Conservation (phyloP, 257 asterid genomes). For the Solanum chaucha region DNA sequence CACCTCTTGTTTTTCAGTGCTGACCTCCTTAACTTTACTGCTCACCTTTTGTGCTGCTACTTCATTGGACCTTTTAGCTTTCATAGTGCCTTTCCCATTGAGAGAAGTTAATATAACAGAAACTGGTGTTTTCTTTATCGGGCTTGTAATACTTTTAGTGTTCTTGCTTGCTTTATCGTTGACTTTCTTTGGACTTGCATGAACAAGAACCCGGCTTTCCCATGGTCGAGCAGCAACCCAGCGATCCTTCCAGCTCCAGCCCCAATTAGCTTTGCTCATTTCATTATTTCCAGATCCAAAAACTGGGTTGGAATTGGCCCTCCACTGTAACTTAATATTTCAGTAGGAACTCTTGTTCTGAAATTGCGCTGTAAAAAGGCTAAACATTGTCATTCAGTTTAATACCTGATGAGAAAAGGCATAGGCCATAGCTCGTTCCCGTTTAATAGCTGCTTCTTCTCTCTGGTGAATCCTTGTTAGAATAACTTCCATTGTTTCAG, state of each 20-base stretch:
- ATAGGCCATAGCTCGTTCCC: slow-evolving; percentile 91
- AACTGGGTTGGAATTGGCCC: slow-evolving; percentile 48
- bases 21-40: slow-evolving; percentile 15
- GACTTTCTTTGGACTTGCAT: slow-evolving; percentile 45
- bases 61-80: slow-evolving; percentile 36
- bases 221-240: slow-evolving; percentile 98
- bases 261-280: slow-evolving; percentile 68
- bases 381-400: background rate
- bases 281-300: slow-evolving; percentile 45
- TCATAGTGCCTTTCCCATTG: slow-evolving; percentile 37
- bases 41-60: slow-evolving; percentile 21
- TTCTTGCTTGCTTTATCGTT: slow-evolving; percentile 22
- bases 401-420: slow-evolving; percentile 89
- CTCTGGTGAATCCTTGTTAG: slow-evolving; percentile 78
- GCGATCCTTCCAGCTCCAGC: slow-evolving; percentile 97
- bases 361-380: background rate
- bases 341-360: background rate
- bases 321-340: slow-evolving; percentile 54
- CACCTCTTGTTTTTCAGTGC: background rate
- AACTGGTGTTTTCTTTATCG: slow-evolving; percentile 25
- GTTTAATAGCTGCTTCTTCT: slow-evolving; percentile 84
- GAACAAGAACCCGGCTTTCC: slow-evolving; percentile 59
- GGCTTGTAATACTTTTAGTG: slow-evolving; percentile 25
- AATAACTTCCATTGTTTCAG: slow-evolving; percentile 62
- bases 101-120: slow-evolving; percentile 40